A percentile compares a stretch with the other conserved stretches of the same genome.
These are phyloP conservation scores for Mucor plumbeus DNA, from an alignment of 371 early-diverging fungal species.

Conservation along the genomic window DNA sequence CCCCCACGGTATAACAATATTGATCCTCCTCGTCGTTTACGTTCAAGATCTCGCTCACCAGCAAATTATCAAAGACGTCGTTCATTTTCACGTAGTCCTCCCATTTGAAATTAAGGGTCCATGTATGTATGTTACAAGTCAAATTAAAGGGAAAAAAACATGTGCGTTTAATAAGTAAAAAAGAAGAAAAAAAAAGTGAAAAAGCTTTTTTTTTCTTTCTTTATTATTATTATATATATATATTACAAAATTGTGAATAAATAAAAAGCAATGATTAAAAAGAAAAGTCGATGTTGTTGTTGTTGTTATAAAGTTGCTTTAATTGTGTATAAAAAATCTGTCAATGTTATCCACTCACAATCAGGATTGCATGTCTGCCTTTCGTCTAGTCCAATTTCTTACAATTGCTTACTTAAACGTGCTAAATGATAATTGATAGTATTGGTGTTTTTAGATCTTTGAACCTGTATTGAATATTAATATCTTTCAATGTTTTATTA, in stretches of 20 bases:
- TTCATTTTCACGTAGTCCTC: slow-evolving; percentile 25
- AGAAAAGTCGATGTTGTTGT: too few relatives aligned
- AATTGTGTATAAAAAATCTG: neutral
- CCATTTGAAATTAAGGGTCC: neutral
- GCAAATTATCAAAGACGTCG: slow-evolving; percentile 19
- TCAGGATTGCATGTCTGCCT: neutral
- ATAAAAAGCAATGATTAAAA: neutral
- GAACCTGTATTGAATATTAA: slow-evolving; percentile 40
- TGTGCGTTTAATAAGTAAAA: neutral
- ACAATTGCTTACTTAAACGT: slow-evolving; percentile 69
- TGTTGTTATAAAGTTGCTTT: too few relatives aligned
- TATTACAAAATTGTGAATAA: slow-evolving; percentile 9
- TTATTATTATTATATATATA: slow-evolving; percentile 3
- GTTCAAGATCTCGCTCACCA: slow-evolving; percentile 25
- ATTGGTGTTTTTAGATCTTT: slow-evolving; percentile 56
- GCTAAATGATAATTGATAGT: slow-evolving; percentile 73
- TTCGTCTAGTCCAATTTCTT: slow-evolving; percentile 20
- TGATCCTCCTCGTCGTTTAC: slow-evolving; percentile 16
- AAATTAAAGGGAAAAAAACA: neutral
- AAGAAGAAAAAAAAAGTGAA: neutral
- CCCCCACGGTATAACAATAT: slow-evolving; percentile 24
- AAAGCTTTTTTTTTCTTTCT: neutral
- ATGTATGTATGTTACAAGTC: neutral
- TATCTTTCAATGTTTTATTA: neutral
- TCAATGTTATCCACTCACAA: neutral